Evolutionary conservation across 2,329 filamentous ascomycete species (phyloP).

Genomic region (Penicillium expansum): DNA sequence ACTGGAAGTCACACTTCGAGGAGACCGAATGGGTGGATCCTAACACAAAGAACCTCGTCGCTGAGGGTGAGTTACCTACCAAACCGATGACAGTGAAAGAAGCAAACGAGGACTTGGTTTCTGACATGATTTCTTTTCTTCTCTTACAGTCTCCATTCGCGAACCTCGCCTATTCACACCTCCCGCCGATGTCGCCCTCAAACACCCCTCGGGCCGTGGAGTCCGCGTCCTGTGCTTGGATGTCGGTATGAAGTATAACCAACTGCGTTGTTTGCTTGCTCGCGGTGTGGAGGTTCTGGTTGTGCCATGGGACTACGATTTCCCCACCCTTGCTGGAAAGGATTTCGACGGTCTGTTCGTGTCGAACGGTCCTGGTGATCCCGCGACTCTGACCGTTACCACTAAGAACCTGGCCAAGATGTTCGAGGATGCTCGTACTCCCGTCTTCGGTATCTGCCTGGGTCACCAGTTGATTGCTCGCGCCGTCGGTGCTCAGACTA

Average conservation of each 20-base stretch:
- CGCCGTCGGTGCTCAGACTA: constrained; percentile 77
- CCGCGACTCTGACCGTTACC: constrained; percentile 74
- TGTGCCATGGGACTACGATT: constrained; percentile 94
- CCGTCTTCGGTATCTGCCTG: constrained; percentile 94
- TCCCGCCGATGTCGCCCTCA: constrained; percentile 65
- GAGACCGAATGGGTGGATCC: constrained; percentile 85
- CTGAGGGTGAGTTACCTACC: constrained; percentile 68
- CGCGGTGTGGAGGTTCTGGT: constrained; percentile 92
- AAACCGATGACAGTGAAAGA: background rate
- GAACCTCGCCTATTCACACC: constrained; percentile 83
- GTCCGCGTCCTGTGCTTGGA: constrained; percentile 90
- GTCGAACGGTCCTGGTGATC: constrained; percentile 96
- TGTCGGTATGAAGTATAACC: constrained; percentile 98
- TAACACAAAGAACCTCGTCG: constrained; percentile 88
- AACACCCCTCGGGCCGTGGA: constrained; percentile 82
- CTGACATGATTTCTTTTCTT: constrained; percentile 1
- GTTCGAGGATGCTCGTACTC: constrained; percentile 74
- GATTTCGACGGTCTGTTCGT: constrained; percentile 97
- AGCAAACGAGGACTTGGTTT: constrained; percentile 34
- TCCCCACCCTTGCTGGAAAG: constrained; percentile 70
- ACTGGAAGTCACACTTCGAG: constrained; percentile 66
- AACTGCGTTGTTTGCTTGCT: constrained; percentile 86
- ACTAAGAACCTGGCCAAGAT: constrained; percentile 75
- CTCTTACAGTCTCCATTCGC: constrained; percentile 74
- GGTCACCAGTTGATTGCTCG: constrained; percentile 90